These are phyloP conservation scores for Entamoeba invadens DNA, from an alignment of 208 protist genomes.

Conservation along the genomic window DNA sequence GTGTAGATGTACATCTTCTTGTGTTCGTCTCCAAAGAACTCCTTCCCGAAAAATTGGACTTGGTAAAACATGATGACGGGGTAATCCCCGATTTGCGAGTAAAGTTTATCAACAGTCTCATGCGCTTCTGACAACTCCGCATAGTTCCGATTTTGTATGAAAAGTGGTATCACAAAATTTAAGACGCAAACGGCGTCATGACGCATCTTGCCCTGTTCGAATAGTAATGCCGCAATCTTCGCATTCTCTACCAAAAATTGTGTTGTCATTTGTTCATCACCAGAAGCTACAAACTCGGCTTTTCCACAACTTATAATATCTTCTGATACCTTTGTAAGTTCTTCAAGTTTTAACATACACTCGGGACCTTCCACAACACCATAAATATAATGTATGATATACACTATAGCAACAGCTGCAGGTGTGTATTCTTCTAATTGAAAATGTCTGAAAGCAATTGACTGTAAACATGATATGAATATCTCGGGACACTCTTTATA, in stretches of 20 bases:
- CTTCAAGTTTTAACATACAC: not conserved
- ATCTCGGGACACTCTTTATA: not conserved
- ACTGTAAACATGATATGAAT: not conserved
- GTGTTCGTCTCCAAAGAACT: not conserved
- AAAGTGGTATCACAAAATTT: not conserved
- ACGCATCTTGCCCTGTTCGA: not conserved
- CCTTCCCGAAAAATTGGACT: not conserved
- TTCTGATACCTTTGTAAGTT: not conserved
- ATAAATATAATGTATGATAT: slow-evolving; percentile 1
- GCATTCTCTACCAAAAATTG: not conserved
- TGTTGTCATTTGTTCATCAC: too few relatives aligned
- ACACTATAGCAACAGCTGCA: not conserved
- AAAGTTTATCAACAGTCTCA: not conserved
- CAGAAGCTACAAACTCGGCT: too few relatives aligned
- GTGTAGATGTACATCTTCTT: not conserved
- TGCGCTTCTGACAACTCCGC: not conserved
- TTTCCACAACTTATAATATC: not conserved
- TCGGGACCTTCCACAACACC: not conserved
- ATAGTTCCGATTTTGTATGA: not conserved
- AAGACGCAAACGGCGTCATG: not conserved
- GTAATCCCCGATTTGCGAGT: not conserved
- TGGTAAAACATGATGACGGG: not conserved
- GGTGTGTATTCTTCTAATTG: not conserved
- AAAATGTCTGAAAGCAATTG: not conserved
- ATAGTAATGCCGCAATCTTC: not conserved